Base-by-base conservation (phyloP, 768 basidiomycete species). In the Russula virescens region DNA sequence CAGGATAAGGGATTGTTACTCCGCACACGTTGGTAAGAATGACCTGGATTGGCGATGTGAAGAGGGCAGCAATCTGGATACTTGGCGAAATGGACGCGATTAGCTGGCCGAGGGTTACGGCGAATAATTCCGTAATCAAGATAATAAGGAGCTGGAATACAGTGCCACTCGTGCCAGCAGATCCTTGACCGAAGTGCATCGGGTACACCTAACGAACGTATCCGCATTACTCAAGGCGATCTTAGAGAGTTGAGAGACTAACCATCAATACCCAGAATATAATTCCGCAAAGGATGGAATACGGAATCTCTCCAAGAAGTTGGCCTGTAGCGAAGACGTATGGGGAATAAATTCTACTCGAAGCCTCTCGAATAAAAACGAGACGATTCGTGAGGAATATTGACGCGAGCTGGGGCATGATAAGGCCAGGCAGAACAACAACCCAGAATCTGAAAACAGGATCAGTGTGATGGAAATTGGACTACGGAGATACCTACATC, bases 301-400 rank as follows among this genome's bases (percentile, higher is more conserved):
- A 89, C 0, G 91, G 93, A 61, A 89, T 82, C 73, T 96, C 92
- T 51, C 91, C 87, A 18, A 91, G 71, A 31, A 94, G 78, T 70
- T 95, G 93, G 3, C 86, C 85, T 38, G 89, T 80, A 21, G 92
- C 89, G 71, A 95, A 95, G 31, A 92, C 89, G 61, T 85, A 86
- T 0, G 91, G 87, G 0, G 87, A 89, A 74, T 94, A 94, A 69
- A 95, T 94, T 64, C 89, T 83, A 75, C 89, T 90, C 2, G 87
- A 89, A 0, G 91, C 80, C 75, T 94, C 92, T 79, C 63, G 65
- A 52, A 65, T 58, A 21, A 53, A 69, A 67, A 69, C 66, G 72
- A 76, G 74, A 71, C 92, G 76, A 66, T 88, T 87, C 72, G 83
- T 74, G 68, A 95, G 87, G 76, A 91, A 96, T 73, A 89, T 72